Evolutionary conservation across 441 rosid species (phyloP), one percentile per base, ranked within the genome.

Genomic region (Populus trichocarpa): DNA sequence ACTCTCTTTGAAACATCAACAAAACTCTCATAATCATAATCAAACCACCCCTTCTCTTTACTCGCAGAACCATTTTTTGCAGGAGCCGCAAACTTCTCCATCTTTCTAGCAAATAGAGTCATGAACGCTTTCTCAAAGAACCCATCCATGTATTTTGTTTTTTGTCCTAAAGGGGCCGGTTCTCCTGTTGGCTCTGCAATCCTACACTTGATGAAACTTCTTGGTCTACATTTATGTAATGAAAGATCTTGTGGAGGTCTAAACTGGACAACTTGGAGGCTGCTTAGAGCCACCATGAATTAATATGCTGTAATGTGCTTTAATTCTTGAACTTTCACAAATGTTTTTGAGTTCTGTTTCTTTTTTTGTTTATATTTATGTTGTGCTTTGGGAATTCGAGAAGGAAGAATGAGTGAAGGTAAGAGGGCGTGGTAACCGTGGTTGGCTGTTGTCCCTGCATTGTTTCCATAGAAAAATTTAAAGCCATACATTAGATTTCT

Each of bases 131-230:
- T 93, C 87, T 84, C 98, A 46, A 90, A 85, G 67, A 90, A 86
- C 75, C 98, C 96, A 81, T 95, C 99, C 0, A 71, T 66, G 83
- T 95, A 91, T 77, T 86, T 91, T 14, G 94, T 93, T 86, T 92
- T 95, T 87, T 87, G 93, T 22, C 99, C 98, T 83, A 95, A 12
- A n/a, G 95, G 97, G 33, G 99, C 96, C 63, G 98, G 97, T 83
- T 87, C 80, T 61, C 99, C 94, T 0, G 90, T 85, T 20, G 97
- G 91, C 83, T 95, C 97, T 3, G 90, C 92, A 8, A 95, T 90
- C 63, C 98, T 87, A 72, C 98, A 91, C 65, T 88, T 83, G 61
- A 87, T 70, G 14, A 67, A 20, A 8, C 23, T 75, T 71, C 70
- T 75, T 6, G 77, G 77, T 65, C 75, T 73, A 50, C 83, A 80